These are phyloP conservation scores for Pilasporangium apinafurcum DNA, from an alignment of 352 stramenopile genomes.

Conservation along the genomic window DNA sequence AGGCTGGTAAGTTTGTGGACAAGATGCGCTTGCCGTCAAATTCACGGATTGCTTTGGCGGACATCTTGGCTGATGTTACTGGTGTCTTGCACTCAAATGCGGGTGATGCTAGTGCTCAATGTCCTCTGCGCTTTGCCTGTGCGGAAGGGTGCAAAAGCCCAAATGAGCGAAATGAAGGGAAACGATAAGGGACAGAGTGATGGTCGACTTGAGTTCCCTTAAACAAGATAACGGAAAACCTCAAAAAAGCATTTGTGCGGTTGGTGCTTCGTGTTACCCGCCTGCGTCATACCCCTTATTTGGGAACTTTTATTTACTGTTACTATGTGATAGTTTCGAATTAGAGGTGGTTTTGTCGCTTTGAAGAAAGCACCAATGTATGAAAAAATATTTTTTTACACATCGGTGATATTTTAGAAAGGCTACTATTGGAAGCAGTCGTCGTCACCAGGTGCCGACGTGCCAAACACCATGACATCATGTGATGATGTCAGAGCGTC, in stretches of 20 bases:
- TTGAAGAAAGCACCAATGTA: not conserved
- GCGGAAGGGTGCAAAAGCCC: slow-evolving; percentile 27
- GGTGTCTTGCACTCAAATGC: slow-evolving; percentile 3
- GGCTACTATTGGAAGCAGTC: slow-evolving; percentile 5
- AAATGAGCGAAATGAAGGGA: no score
- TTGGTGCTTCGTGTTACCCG: no score
- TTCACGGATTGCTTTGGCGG: slow-evolving; percentile 93
- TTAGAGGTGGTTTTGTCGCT: not conserved
- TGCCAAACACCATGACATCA: slow-evolving; percentile 21
- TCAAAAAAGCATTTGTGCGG: slow-evolving; percentile 3
- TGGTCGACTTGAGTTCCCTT: not conserved
- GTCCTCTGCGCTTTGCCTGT: slow-evolving; percentile 2
- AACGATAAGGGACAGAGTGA: slow-evolving; percentile 1
- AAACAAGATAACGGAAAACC: not conserved
- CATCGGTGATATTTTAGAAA: slow-evolving; percentile 1
- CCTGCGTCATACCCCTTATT: no score
- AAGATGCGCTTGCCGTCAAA: slow-evolving; percentile 95
- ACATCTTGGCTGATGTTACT: slow-evolving; percentile 58
- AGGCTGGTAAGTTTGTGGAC: slow-evolving; percentile 64
- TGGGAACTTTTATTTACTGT: no score
- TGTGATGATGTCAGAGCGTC: slow-evolving; percentile 7
- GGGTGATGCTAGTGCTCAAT: not conserved
- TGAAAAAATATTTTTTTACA: no score
- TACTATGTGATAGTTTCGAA: no score
- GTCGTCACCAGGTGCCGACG: not conserved